Evolutionary conservation across 2,329 filamentous ascomycete genomes (phyloP).

Genomic region (Epichloe brachyelytri): DNA sequence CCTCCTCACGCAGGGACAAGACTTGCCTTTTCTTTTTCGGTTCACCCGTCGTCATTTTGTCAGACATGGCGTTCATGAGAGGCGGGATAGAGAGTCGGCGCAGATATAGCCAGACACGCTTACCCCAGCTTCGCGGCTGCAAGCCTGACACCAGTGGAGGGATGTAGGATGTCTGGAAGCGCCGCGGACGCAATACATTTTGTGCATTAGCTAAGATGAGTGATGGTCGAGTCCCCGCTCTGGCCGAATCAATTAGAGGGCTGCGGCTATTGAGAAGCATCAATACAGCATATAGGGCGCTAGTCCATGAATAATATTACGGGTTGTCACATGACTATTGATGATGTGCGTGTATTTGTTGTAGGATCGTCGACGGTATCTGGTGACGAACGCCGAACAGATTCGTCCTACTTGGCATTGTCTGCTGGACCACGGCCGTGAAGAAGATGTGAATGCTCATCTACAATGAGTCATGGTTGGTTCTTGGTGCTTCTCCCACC

Average conservation of each 20-base stretch:
- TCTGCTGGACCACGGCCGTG: no score
- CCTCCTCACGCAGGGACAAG: neutral
- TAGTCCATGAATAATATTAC: slow-evolving; percentile 1
- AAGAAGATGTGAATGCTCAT: no score
- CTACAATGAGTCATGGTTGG: no score
- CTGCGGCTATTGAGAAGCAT: neutral
- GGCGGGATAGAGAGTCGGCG: neutral
- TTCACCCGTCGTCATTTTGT: slow-evolving; percentile 1
- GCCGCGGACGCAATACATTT: neutral
- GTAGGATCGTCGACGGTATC: no score
- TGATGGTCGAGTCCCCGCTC: neutral
- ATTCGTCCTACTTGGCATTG: no score
- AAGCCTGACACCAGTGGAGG: neutral
- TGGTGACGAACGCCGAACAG: no score
- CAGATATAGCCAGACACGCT: neutral
- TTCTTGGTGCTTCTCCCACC: no score
- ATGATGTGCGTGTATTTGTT: neutral
- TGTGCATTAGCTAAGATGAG: slow-evolving; percentile 4
- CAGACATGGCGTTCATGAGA: slow-evolving; percentile 3
- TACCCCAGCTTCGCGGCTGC: slow-evolving; percentile 1
- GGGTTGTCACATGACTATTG: neutral
- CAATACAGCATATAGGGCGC: slow-evolving; percentile 1
- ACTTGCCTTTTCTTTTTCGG: neutral
- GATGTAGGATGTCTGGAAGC: no score
- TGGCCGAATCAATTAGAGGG: neutral